Evolutionary conservation across 345 rosid species (phyloP).

Genomic region (Ceriops zippeliana): DNA sequence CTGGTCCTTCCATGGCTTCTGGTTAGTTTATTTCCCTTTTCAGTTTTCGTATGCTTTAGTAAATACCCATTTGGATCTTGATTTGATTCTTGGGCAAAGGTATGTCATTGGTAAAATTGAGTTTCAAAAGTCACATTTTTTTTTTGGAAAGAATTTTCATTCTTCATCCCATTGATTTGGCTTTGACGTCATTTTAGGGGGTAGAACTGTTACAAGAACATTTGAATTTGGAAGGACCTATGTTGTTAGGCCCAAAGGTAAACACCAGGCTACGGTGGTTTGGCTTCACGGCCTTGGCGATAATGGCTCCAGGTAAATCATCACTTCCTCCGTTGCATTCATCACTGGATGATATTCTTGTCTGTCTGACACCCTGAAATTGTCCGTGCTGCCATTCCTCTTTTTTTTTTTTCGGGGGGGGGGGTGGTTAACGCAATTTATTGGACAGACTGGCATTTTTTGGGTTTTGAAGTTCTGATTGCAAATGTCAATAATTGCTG

Average conservation of each 20-base stretch:
- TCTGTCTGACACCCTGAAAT: not conserved
- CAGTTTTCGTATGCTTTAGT: not conserved
- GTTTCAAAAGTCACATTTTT: not conserved
- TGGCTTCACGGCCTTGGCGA: slow-evolving; percentile 99
- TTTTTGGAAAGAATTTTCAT: not conserved
- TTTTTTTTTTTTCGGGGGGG: too few species aligned
- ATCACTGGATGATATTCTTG: not conserved
- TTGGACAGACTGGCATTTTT: not conserved
- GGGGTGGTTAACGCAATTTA: not conserved
- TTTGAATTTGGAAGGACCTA: slow-evolving; percentile 75
- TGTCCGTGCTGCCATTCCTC: too few species aligned
- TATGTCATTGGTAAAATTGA: not conserved
- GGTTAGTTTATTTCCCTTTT: slow-evolving; percentile 40
- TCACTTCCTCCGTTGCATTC: not conserved
- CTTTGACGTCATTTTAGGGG: slow-evolving; percentile 17
- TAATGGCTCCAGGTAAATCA: slow-evolving; percentile 76
- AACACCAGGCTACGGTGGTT: slow-evolving; percentile 91
- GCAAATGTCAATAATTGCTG: not conserved
- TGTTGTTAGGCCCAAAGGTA: slow-evolving; percentile 94
- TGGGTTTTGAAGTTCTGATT: too few species aligned
- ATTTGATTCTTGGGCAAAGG: not conserved
- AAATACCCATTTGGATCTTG: not conserved
- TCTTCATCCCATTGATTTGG: not conserved
- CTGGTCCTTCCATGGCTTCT: slow-evolving; percentile 66
- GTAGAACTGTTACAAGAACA: slow-evolving; percentile 17